Evolutionary conservation across 768 basidiomycete genomes (phyloP).

Genomic region (Austroboletus festivus): DNA sequence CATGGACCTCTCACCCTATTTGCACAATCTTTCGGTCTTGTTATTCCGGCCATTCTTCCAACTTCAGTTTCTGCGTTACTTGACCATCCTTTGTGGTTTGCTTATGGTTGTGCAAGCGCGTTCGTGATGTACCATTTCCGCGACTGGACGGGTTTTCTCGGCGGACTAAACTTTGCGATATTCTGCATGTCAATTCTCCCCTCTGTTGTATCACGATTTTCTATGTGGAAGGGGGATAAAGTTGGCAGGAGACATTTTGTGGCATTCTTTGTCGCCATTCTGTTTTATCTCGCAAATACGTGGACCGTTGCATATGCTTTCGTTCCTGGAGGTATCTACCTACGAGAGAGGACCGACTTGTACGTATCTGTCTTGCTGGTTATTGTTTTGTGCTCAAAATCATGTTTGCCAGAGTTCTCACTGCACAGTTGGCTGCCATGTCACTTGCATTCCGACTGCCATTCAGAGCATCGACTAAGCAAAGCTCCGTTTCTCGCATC

Average conservation of each 20-base stretch:
- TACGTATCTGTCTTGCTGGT: conserved; percentile 36
- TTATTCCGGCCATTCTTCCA: conserved; percentile 37
- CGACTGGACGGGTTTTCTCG: conserved; percentile 68
- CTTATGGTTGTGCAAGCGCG: conserved; percentile 48
- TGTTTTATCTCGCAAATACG: conserved; percentile 66
- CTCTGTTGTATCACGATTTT: conserved; percentile 45
- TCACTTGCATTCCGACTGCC: conserved; percentile 47
- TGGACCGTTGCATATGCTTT: conserved; percentile 92
- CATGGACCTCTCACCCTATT: conserved; percentile 68
- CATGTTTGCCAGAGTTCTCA: conserved; percentile 43
- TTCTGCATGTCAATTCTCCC: conserved; percentile 69
- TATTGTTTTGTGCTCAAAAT: not conserved
- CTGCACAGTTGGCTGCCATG: conserved; percentile 50
- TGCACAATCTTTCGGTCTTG: conserved; percentile 56
- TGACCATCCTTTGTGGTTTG: conserved; percentile 50
- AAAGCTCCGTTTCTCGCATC: conserved; percentile 7
- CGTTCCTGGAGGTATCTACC: conserved; percentile 71
- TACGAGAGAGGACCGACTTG: conserved; percentile 77
- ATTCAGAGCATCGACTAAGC: conserved; percentile 1
- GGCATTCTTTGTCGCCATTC: conserved; percentile 57
- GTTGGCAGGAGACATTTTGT: conserved; percentile 50
- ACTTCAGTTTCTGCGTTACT: conserved; percentile 26
- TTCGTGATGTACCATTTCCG: conserved; percentile 56
- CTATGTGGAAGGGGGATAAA: conserved; percentile 33
- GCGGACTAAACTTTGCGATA: conserved; percentile 58